Base-by-base conservation (phyloP, 352 stramenopile genomes). In the Globisporangium sylvaticum region DNA sequence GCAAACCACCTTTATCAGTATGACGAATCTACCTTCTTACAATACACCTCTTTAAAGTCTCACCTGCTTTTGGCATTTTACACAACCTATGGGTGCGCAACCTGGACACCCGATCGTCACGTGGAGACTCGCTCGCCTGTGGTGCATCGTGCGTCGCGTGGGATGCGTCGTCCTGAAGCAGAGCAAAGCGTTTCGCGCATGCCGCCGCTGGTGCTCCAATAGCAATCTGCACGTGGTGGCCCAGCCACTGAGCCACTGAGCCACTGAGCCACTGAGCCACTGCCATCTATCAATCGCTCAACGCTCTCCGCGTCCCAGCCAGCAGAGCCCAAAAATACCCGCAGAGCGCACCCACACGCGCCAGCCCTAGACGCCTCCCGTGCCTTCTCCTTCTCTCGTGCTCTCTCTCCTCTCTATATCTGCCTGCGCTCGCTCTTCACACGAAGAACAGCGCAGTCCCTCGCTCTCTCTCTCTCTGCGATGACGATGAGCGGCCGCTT, bases 401-500 rank as follows among this genome's bases (percentile, higher is more conserved):
- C 37, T 44, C 32, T 31, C 4, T 37, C 10, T 8, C 14, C 14
- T 46, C 6, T 22, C 7, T 50, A 2, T 24, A 24, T 50, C 42
- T 50, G 42, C 18, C 4, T 9, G 50, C 22, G 50, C 12, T 18
- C 50, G 27, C 6, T 50, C 42, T 24, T 24, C 50, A 32, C n/a
- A 29, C 24, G 50, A 31, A 57, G 50, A 57, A 57, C 12, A 57
- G 22, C 50, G 24, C 22, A 20, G 15, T 29, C 48, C 3, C 10
- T 62, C 24, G 22, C 12, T 48, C 9, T 62, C 22, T 39, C 12
- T 48, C 9, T 62, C 22, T 39, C 32, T 44, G 14, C 52, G 14
- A 63, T 63, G 58, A 63, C 58, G 58, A 63, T 63, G 58, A 53
- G 22, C 58, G 24, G 24, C 58, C 22, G 37, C 58, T 20, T 50